These are phyloP conservation scores for Pholiota conissans DNA, from an alignment of 768 basidiomycete species.

Conservation along the genomic window DNA sequence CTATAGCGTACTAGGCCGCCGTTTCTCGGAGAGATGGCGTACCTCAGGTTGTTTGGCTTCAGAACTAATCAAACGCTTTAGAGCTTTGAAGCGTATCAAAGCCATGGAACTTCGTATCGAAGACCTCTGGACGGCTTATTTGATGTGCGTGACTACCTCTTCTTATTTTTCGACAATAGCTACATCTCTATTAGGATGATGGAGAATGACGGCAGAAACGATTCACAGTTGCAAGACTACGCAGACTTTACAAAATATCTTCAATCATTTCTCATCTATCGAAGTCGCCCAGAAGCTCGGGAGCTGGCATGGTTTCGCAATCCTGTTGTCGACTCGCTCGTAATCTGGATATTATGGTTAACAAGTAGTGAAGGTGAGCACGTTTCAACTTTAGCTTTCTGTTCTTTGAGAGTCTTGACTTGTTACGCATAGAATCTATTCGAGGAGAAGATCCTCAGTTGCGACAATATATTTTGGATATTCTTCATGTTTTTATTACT, in stretches of 20 bases:
- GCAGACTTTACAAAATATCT: constrained; percentile 33
- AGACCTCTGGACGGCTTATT: constrained; percentile 54
- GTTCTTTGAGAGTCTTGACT: background rate
- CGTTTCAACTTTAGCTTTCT: background rate
- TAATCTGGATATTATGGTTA: constrained; percentile 51
- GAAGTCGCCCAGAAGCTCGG: constrained; percentile 9
- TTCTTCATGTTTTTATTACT: constrained; percentile 39
- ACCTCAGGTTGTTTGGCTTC: constrained; percentile 35
- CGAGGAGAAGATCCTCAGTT: constrained; percentile 26
- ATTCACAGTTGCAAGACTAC: constrained; percentile 41
- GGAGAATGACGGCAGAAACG: constrained; percentile 51
- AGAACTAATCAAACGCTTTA: constrained; percentile 45
- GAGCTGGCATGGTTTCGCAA: constrained; percentile 27
- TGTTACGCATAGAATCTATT: constrained; percentile 29
- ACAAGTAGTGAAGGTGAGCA: constrained; percentile 36
- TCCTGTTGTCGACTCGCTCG: constrained; percentile 35
- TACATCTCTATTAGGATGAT: constrained; percentile 28
- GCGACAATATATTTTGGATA: constrained; percentile 26
- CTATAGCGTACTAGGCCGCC: constrained; percentile 34
- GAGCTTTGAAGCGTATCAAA: constrained; percentile 42
- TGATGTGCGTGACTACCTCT: constrained; percentile 36
- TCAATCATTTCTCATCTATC: constrained; percentile 15
- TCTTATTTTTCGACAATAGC: background rate
- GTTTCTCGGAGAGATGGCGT: constrained; percentile 36
- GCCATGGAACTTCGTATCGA: constrained; percentile 23